A percentile compares a stretch with the other conserved stretches of the same genome.
Evolutionary conservation across 2,329 filamentous ascomycete genomes (phyloP).

Genomic region (Periconia macrospinosa): DNA sequence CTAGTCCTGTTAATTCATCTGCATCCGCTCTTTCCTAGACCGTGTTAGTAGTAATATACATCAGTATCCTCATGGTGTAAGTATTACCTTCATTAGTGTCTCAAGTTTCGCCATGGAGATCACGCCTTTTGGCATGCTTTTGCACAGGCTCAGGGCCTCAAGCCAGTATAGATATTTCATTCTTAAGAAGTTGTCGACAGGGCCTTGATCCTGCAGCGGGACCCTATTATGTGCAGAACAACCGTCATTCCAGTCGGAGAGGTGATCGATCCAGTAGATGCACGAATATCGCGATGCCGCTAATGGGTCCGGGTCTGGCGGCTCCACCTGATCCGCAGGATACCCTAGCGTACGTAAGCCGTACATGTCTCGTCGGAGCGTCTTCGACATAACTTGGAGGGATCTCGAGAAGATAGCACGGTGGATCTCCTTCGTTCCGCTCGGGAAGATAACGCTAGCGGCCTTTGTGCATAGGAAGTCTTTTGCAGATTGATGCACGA

Average conservation of each 20-base stretch:
- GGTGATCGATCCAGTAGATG: slow-evolving; percentile 38
- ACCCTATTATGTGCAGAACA: neutral
- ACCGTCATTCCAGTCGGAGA: slow-evolving; percentile 15
- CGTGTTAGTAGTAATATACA: neutral
- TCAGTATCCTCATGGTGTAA: neutral
- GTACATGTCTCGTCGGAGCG: slow-evolving; percentile 27
- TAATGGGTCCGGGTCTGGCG: slow-evolving; percentile 24
- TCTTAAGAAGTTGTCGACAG: slow-evolving; percentile 8
- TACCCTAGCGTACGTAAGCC: slow-evolving; percentile 12
- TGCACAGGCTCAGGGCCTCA: slow-evolving; percentile 15
- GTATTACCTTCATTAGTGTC: neutral
- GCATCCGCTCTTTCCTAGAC: neutral
- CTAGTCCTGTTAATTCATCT: neutral
- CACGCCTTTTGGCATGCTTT: slow-evolving; percentile 12
- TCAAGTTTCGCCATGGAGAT: slow-evolving; percentile 13
- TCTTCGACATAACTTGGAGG: slow-evolving; percentile 22
- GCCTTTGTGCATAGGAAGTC: slow-evolving; percentile 38
- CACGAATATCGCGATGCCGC: slow-evolving; percentile 25
- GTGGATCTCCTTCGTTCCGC: slow-evolving; percentile 1
- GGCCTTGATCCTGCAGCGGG: slow-evolving; percentile 3
- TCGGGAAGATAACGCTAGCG: slow-evolving; percentile 29
- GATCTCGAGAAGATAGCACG: slow-evolving; percentile 27
- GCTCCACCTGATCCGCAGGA: slow-evolving; percentile 17
- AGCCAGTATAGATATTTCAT: slow-evolving; percentile 17
- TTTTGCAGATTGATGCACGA: slow-evolving; percentile 49